Evolutionary conservation across 768 basidiomycete species (phyloP).

Genomic region (Lactifluus hygrophoroides): DNA sequence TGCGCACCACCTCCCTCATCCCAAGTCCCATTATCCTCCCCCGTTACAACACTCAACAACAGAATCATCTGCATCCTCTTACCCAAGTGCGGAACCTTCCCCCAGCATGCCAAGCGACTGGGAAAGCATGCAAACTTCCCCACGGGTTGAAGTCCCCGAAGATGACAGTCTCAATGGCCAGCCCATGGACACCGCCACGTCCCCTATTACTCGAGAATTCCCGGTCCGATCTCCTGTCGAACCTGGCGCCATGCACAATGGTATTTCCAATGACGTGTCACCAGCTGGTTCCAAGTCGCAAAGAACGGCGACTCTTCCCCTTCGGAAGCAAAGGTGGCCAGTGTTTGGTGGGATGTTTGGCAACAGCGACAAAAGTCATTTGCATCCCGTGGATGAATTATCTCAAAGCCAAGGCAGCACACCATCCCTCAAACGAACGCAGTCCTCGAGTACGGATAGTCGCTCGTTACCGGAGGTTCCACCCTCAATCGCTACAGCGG

Average conservation of each 20-base stretch:
- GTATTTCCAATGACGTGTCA: slow-evolving; percentile 31
- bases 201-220: slow-evolving; percentile 46
- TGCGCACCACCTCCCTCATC: slow-evolving; percentile 5
- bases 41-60: slow-evolving; percentile 19
- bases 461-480: slow-evolving; percentile 48
- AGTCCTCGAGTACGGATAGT: slow-evolving; percentile 66
- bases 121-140: slow-evolving; percentile 57
- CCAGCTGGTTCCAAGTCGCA: slow-evolving; percentile 44
- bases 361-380: slow-evolving; percentile 54
- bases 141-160: slow-evolving; percentile 40
- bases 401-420: slow-evolving; percentile 38
- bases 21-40: slow-evolving; percentile 14
- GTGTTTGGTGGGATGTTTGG: slow-evolving; percentile 59
- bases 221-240: slow-evolving; percentile 36
- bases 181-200: slow-evolving; percentile 43
- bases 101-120: slow-evolving; percentile 27
- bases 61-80: slow-evolving; percentile 15
- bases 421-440: slow-evolving; percentile 67
- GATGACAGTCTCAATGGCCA: slow-evolving; percentile 33
- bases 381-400: slow-evolving; percentile 69
- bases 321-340: slow-evolving; percentile 69
- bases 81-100: slow-evolving; percentile 18
- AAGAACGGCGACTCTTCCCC: slow-evolving; percentile 50
- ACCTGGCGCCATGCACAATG: slow-evolving; percentile 29
- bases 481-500: slow-evolving; percentile 35